These are phyloP conservation scores for Parachlorella kessleri DNA, from an alignment of 139 green algal species.

Conservation along the genomic window DNA sequence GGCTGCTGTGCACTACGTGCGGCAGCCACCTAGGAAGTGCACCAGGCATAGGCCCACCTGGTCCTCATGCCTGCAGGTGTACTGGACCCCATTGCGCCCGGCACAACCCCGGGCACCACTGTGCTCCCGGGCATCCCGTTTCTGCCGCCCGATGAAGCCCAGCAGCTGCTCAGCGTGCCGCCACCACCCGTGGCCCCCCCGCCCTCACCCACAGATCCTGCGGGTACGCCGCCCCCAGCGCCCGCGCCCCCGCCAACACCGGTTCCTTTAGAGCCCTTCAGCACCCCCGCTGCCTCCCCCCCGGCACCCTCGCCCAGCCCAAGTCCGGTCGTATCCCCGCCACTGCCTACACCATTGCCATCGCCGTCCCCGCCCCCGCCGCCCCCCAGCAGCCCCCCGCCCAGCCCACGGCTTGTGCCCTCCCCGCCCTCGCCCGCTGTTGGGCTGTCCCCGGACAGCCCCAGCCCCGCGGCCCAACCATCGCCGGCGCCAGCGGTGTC, in stretches of 20 bases:
- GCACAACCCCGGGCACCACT: neutral
- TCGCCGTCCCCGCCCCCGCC: neutral
- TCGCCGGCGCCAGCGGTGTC: too few relatives aligned
- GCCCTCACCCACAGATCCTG: neutral
- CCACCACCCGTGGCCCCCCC: neutral
- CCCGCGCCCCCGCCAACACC: neutral
- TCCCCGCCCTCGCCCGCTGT: neutral
- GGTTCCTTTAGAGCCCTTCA: neutral
- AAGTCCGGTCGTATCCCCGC: neutral
- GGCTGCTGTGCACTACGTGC: too few relatives aligned
- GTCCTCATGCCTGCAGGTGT: too few relatives aligned
- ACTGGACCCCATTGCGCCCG: neutral
- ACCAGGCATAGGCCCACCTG: too few relatives aligned
- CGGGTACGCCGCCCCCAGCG: neutral
- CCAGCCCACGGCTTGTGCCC: neutral
- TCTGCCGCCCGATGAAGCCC: slow-evolving; percentile 1
- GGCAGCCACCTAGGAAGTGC: too few relatives aligned
- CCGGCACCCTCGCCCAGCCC: neutral
- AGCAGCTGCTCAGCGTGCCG: neutral
- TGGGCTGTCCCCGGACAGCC: neutral
- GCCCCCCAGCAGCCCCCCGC: neutral
- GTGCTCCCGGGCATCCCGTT: slow-evolving; percentile 25
- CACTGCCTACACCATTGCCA: neutral
- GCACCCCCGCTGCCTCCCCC: neutral
- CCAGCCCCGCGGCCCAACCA: neutral